Evolutionary conservation across 768 basidiomycete genomes (phyloP), one percentile per base, ranked within the genome.

Genomic region (Tulasnella sp.): DNA sequence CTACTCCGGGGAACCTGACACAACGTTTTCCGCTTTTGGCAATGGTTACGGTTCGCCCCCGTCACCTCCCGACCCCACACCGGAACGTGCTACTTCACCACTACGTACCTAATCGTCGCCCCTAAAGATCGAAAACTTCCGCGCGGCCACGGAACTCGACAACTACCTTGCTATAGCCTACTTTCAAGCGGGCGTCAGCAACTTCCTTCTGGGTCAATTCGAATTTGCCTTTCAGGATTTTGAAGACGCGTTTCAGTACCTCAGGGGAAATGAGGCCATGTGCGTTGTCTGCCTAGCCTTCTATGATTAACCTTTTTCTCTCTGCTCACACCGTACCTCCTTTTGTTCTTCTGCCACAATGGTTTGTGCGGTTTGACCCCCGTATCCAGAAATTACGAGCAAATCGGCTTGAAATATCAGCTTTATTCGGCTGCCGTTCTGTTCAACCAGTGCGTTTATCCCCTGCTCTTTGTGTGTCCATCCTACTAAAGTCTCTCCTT

Each of bases 171-270:
- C 92, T 39, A 83, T 96, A 59, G 90, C 85, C 76, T 91, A 69
- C 39, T 90, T 90, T 66, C 88, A 92, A 68, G 86, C 82, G 59
- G 90, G 90, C 25, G 90, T 94, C 11, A 91, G 87, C 58, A 84
- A 90, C 66, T 94, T 93, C 64, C 74, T 96, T 49, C 74, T 96
- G 17, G 76, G 74, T 25, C 77, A 80, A 17, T 93, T 83, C 66
- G 83, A 88, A 23, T 68, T 77, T 36, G 86, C 93, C 1, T 72
- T 75, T 66, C 76, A 78, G 49, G 86, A 92, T 64, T 96, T 97
- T 62, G 86, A 90, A 57, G 83, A 86, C 56, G 87, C 92, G 0
- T 72, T 82, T 48, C 72, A 83, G 37, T 83, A 89, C 69, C 71
- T 94, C 56, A 76, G 90, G 59, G 87, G 85, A 6, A 90, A 90